A percentile compares a stretch with the other conserved stretches of the same genome.
Evolutionary conservation across 1,284 basidiomycete species (phyloP).

Genomic region (Microbotryum intermedium): DNA sequence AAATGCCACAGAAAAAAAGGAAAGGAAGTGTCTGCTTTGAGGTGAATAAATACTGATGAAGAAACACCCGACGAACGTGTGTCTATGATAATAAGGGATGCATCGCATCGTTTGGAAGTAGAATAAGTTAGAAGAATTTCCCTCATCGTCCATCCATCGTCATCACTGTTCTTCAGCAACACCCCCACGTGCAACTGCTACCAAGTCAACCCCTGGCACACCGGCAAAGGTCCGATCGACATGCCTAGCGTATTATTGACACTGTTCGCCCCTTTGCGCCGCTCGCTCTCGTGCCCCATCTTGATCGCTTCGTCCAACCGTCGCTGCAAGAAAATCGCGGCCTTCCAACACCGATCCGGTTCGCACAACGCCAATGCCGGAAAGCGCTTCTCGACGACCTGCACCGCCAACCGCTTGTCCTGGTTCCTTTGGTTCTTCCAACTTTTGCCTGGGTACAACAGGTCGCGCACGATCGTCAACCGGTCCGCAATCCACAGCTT

Average conservation of each 20-base stretch:
- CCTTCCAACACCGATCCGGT: background rate
- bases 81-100: too few relatives aligned
- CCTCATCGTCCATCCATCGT: background rate
- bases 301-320: slow-evolving; percentile 2
- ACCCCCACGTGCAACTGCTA: too few relatives aligned
- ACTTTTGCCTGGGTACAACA: background rate
- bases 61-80: background rate
- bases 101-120: too few relatives aligned
- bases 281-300: background rate
- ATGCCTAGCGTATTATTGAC: background rate
- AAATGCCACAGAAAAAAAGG: background rate
- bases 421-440: background rate
- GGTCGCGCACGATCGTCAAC: background rate
- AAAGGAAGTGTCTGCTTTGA: background rate
- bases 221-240: background rate
- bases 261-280: background rate
- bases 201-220: background rate
- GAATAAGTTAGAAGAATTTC: too few relatives aligned
- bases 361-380: slow-evolving; percentile 1
- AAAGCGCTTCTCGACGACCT: background rate
- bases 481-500: background rate
- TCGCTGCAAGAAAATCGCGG: background rate
- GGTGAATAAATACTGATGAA: background rate
- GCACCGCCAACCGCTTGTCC: background rate
- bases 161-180: background rate